Percentiles rank a stretch among this genome's conserved stretches.
These are phyloP conservation scores for Micractinium conductrix DNA, from an alignment of 139 green algal genomes.

Conservation along the genomic window DNA sequence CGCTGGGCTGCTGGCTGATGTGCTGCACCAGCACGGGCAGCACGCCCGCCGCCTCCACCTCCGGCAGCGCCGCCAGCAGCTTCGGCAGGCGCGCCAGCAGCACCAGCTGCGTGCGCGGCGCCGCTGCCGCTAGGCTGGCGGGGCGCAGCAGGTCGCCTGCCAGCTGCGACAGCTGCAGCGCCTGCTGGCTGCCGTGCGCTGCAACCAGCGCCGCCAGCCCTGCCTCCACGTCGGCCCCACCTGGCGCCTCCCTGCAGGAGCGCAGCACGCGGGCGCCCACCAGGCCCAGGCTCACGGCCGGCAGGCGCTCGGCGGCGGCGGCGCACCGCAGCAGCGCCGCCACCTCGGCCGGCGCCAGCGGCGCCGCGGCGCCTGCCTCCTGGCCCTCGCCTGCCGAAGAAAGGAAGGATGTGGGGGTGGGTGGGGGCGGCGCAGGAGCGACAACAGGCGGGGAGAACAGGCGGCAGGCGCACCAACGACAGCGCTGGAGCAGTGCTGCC, in stretches of 20 bases:
- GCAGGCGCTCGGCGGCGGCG: slow-evolving; percentile 12
- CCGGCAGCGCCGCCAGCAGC: slow-evolving; percentile 30
- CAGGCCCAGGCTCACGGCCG: slow-evolving; percentile 1
- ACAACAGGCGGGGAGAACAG: background rate
- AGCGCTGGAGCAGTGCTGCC: background rate
- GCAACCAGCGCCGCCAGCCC: background rate
- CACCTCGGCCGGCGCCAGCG: slow-evolving; percentile 8
- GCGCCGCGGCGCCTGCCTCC: background rate
- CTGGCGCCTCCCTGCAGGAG: background rate
- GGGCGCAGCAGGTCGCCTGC: slow-evolving; percentile 7
- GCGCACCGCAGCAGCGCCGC: slow-evolving; percentile 34
- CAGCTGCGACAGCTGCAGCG: background rate
- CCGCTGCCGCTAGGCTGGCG: background rate
- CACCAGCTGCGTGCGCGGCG: background rate
- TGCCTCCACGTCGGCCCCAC: background rate
- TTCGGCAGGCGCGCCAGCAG: slow-evolving; percentile 2
- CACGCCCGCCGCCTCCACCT: slow-evolving; percentile 4
- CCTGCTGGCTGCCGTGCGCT: slow-evolving; percentile 24
- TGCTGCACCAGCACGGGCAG: slow-evolving; percentile 13
- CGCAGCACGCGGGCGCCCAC: slow-evolving; percentile 26
- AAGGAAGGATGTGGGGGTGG: background rate
- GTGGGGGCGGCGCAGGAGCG: background rate
- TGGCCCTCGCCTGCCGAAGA: background rate
- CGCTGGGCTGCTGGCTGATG: background rate
- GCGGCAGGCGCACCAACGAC: background rate